Base-by-base conservation (phyloP, 2,329 filamentous ascomycete genomes). In the Phyllosticta paracitricarpa region DNA sequence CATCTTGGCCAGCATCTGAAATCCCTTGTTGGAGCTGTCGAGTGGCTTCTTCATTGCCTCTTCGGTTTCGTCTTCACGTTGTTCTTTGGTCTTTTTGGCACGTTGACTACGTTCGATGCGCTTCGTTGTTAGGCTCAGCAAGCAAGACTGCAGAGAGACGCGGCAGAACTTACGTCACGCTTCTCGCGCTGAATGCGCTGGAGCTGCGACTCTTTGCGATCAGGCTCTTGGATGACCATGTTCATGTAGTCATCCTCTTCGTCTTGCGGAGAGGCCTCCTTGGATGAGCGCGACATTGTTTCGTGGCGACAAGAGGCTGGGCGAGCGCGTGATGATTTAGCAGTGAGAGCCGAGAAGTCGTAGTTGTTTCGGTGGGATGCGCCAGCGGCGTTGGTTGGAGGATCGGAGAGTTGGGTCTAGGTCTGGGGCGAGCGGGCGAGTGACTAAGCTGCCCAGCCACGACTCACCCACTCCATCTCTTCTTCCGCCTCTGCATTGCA, bases 1-100 rank as follows among this genome's bases (percentile, higher is more conserved):
- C 81, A 99, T 89, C 74, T 90, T 93, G 24, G 90, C 88, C 92
- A 99, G 96, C 91, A 99, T 97, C 65, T 89, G 85, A 64, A 95
- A 84, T 1, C 93, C 94, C 71, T 97, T 97, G 77, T 87, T 95
- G 57, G 84, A 81, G 35, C 40, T 56, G 22, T 86, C 82, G 6
- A 96, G 78, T 56, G 94, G 79, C 14, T 33, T 56, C 4, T 86
- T 82, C 26, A 97, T 82, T 17, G 84, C 84, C 52, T 81, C 82
- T 8, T 82, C 83, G 67, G 88, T 90, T 66, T 91, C 86, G 57
- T 84, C 85, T n/a, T 85, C 89, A 51, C 87, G 83, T 75, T 97
- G 88, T 25, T 86, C 85, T 76, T 96, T 97, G 55, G 92, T 92
- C 69, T 89, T 90, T 3, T 61, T 40, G 25, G 9, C 52, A n/a